Evolutionary conservation across 2,329 filamentous ascomycete species (phyloP).

Genomic region (Colletotrichum camelliae): DNA sequence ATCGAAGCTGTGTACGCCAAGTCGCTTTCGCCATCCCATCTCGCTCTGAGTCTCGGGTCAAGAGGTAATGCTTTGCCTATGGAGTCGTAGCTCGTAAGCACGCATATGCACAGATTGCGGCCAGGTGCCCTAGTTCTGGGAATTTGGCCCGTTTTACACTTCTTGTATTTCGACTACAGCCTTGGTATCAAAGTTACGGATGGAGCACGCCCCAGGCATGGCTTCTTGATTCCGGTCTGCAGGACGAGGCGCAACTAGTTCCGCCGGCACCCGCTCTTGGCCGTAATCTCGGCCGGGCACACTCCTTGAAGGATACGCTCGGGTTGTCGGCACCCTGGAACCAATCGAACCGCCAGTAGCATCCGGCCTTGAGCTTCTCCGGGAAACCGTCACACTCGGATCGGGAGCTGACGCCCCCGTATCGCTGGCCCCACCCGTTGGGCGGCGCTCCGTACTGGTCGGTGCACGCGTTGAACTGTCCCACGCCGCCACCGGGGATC

Average conservation of each 20-base stretch:
- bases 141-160: not conserved
- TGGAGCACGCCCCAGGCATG: not conserved
- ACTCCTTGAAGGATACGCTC: slow-evolving; percentile 56
- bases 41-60: not conserved
- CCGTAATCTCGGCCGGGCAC: slow-evolving; percentile 55
- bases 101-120: not conserved
- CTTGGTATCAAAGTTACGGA: not conserved
- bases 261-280: slow-evolving; percentile 41
- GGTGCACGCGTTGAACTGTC: slow-evolving; percentile 50
- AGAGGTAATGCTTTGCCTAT: not conserved
- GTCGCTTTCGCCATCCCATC: not conserved
- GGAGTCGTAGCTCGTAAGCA: not conserved
- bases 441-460: slow-evolving; percentile 48
- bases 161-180: not conserved
- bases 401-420: slow-evolving; percentile 60
- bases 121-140: not conserved
- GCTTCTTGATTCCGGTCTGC: not conserved
- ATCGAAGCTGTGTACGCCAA: not conserved
- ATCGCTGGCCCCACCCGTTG: slow-evolving; percentile 61
- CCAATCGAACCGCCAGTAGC: slow-evolving; percentile 70
- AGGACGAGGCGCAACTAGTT: not conserved
- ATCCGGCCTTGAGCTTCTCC: slow-evolving; percentile 58
- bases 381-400: slow-evolving; percentile 60
- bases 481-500: slow-evolving; percentile 60
- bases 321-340: slow-evolving; percentile 65